These are phyloP conservation scores for Drechmeria coniospora DNA, from an alignment of 2,329 filamentous ascomycete species.

Conservation along the genomic window DNA sequence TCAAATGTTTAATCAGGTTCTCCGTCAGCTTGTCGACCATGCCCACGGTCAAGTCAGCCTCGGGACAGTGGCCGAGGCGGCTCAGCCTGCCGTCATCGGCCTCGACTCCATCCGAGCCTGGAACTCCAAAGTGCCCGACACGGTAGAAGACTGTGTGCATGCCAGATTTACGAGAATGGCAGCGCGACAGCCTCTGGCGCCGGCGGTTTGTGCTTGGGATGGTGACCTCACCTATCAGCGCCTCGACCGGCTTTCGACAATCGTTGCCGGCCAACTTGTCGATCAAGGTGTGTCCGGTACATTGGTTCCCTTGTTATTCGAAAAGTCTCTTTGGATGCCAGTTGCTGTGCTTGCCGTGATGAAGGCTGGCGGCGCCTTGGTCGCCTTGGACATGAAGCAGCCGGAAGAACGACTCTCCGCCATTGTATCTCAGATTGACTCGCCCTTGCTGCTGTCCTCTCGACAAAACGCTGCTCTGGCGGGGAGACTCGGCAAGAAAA, in stretches of 20 bases:
- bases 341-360: slow-evolving; percentile 10
- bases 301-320: slow-evolving; percentile 10
- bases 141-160: slow-evolving; percentile 8
- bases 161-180: slow-evolving; percentile 5
- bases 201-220: slow-evolving; percentile 12
- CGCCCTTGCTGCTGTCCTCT: slow-evolving; percentile 1
- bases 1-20: slow-evolving; percentile 4
- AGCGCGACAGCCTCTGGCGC: slow-evolving; percentile 5
- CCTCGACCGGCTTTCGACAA: slow-evolving; percentile 3
- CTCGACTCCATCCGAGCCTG: slow-evolving; percentile 7
- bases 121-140: slow-evolving; percentile 5
- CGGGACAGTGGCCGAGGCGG: slow-evolving; percentile 2
- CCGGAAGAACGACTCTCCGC: slow-evolving; percentile 4
- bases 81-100: too few relatives aligned
- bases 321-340: slow-evolving; percentile 11
- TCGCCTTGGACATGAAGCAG: slow-evolving; percentile 11
- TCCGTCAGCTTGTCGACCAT: slow-evolving; percentile 4
- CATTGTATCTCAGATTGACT: slow-evolving; percentile 2
- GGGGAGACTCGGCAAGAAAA: background rate
- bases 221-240: slow-evolving; percentile 8
- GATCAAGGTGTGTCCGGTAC: slow-evolving; percentile 4
- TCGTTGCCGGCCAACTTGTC: slow-evolving; percentile 3
- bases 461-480: slow-evolving; percentile 1
- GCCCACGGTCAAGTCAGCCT: slow-evolving; percentile 1
- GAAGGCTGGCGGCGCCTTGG: slow-evolving; percentile 10